Evolutionary conservation across 805 yeast genomes (phyloP).

Genomic region (Ogataea siamensis): DNA sequence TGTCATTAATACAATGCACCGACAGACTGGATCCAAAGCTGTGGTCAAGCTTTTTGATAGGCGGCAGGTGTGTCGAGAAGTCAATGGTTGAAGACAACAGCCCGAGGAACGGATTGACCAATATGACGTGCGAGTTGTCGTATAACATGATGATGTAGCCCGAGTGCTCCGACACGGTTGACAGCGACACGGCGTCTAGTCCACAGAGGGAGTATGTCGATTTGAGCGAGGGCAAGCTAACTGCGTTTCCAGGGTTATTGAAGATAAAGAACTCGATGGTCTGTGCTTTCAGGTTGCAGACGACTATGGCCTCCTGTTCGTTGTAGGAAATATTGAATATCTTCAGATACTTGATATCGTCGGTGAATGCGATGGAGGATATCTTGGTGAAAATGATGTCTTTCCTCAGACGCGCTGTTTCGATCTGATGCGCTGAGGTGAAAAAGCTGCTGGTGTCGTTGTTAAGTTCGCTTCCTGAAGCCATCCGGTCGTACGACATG

Average conservation of each 20-base stretch:
- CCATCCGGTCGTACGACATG: slow-evolving; percentile 44
- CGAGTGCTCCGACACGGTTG: slow-evolving; percentile 31
- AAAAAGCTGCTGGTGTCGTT: slow-evolving; percentile 28
- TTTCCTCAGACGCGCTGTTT: slow-evolving; percentile 44
- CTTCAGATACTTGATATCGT: slow-evolving; percentile 33
- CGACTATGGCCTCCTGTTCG: slow-evolving; percentile 60
- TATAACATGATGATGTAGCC: slow-evolving; percentile 48
- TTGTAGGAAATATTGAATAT: slow-evolving; percentile 42
- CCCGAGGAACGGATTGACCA: slow-evolving; percentile 60
- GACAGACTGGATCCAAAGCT: slow-evolving; percentile 27
- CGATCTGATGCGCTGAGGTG: slow-evolving; percentile 25
- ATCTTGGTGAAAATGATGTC: slow-evolving; percentile 70
- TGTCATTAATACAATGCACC: slow-evolving; percentile 19
- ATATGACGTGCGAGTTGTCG: slow-evolving; percentile 34
- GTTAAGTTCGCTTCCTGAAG: slow-evolving; percentile 37
- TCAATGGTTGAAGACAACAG: slow-evolving; percentile 38
- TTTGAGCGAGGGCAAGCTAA: slow-evolving; percentile 26
- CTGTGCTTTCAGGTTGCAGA: slow-evolving; percentile 43
- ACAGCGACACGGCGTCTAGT: slow-evolving; percentile 41
- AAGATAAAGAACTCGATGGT: slow-evolving; percentile 53
- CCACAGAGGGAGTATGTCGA: slow-evolving; percentile 26
- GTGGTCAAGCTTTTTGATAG: slow-evolving; percentile 23
- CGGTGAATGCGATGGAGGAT: slow-evolving; percentile 40
- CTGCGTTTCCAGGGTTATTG: slow-evolving; percentile 34
- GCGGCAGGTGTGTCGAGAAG: slow-evolving; percentile 26